Evolutionary conservation across 805 yeast genomes (phyloP).

Genomic region (Zygoascus bituminiphila): DNA sequence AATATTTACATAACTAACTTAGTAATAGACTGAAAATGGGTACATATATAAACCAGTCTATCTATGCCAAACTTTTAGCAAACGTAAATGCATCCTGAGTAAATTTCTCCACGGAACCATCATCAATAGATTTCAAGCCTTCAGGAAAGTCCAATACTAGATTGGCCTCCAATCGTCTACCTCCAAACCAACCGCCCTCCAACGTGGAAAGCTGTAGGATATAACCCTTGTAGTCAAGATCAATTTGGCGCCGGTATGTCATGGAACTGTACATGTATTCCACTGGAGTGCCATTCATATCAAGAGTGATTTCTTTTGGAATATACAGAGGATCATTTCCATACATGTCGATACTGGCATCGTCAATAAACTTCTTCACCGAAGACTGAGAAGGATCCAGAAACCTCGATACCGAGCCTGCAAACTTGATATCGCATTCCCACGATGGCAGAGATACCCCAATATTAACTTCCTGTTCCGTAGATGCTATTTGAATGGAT

Average conservation of each 20-base stretch:
- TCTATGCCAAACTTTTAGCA: neutral
- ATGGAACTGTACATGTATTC: conserved; percentile 39
- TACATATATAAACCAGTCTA: neutral
- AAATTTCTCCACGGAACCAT: conserved; percentile 9
- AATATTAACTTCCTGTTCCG: conserved; percentile 38
- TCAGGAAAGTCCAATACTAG: conserved; percentile 33
- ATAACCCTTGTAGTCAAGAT: conserved; percentile 31
- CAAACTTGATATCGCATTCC: conserved; percentile 39
- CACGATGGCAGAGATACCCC: conserved; percentile 36
- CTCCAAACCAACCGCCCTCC: conserved; percentile 56
- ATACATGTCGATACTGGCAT: conserved; percentile 35
- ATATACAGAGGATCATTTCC: conserved; percentile 32
- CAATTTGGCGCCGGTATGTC: conserved; percentile 39
- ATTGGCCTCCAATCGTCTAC: conserved; percentile 42
- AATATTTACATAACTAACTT: neutral
- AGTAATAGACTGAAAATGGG: neutral
- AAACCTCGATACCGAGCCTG: conserved; percentile 29
- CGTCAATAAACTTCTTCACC: conserved; percentile 33
- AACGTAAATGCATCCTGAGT: conserved; percentile 15
- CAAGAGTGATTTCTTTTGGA: conserved; percentile 34
- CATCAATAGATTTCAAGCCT: conserved; percentile 6
- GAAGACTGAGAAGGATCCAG: conserved; percentile 34
- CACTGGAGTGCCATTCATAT: conserved; percentile 33
- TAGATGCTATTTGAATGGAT: conserved; percentile 36
- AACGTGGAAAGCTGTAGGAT: conserved; percentile 37